phyloP scores from a whole-genome alignment of 306 rosid genomes.

The Ziziphus jujuba region DNA sequence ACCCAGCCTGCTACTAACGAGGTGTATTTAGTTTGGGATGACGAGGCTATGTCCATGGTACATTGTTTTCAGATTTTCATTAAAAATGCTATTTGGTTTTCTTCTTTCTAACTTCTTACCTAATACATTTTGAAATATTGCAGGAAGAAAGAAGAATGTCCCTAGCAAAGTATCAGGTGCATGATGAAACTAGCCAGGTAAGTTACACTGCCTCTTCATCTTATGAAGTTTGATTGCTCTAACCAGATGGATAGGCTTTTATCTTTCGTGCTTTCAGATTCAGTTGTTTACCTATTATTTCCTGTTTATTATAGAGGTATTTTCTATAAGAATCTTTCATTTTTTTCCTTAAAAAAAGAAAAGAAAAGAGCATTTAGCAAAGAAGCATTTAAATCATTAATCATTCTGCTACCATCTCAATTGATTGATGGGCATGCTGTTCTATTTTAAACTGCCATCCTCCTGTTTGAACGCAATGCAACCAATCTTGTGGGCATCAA shows the following conservation, averaged over 20 bases:
- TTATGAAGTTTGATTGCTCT: conserved; percentile 71
- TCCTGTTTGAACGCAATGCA: conserved; percentile 63
- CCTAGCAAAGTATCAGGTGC: conserved; percentile 92
- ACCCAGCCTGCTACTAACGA: conserved; percentile 86
- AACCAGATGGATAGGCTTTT: conserved; percentile 76
- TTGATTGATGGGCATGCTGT: conserved; percentile 51
- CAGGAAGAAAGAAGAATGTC: conserved; percentile 99
- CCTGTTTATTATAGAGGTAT: conserved; percentile 49
- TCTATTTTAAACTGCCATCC: conserved; percentile 52
- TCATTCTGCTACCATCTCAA: conserved; percentile 42
- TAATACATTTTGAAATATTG: conserved; percentile 24
- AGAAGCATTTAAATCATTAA: conserved; percentile 33
- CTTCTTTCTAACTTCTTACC: conserved; percentile 20
- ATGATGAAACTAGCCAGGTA: conserved; percentile 99
- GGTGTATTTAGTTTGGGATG: conserved; percentile 99
- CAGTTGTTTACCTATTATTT: conserved; percentile 39
- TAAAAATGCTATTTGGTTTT: conserved; percentile 1
- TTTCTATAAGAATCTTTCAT: conserved; percentile 35
- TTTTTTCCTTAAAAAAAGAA: background rate
- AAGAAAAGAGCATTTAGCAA: conserved; percentile 29
- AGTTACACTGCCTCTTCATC: conserved; percentile 82
- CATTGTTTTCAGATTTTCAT: conserved; percentile 17
- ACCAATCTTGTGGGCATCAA: conserved; percentile 72
- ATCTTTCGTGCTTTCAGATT: conserved; percentile 46
- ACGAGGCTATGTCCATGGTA: conserved; percentile 99